phyloP scores from a whole-genome alignment of 495 filamentous ascomycete species.

The Penicillium soppii region DNA sequence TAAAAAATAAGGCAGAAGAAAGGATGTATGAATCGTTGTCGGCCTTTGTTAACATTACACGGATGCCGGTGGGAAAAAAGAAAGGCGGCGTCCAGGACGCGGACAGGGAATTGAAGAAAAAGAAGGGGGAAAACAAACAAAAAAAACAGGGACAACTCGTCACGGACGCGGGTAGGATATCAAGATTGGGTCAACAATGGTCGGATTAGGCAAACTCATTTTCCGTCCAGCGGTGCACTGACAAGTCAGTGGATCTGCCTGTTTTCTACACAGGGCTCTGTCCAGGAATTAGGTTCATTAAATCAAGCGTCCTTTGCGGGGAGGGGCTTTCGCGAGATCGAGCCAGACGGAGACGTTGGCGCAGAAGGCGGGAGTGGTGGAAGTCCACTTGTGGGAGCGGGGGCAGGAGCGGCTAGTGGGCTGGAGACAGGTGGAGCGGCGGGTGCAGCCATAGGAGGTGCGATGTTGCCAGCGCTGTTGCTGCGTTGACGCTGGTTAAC shows the following conservation, averaged over 20 bases:
- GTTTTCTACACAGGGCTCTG: not conserved
- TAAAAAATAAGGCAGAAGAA: not conserved
- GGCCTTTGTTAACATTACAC: constrained; percentile 1
- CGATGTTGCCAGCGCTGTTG: constrained; percentile 50
- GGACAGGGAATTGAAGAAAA: not conserved
- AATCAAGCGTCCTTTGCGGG: constrained; percentile 11
- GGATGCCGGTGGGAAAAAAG: constrained; percentile 7
- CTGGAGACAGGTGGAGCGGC: constrained; percentile 58
- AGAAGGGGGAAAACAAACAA: not conserved
- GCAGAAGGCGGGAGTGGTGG: constrained; percentile 27
- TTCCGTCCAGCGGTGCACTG: constrained; percentile 26
- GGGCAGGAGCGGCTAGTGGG: constrained; percentile 44
- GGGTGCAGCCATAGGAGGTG: constrained; percentile 38
- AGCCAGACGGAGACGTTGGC: constrained; percentile 15
- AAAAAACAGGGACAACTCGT: constrained; percentile 20
- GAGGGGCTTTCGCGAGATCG: constrained; percentile 35
- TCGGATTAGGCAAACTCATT: constrained; percentile 17
- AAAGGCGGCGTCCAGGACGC: not conserved
- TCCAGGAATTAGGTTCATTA: not conserved
- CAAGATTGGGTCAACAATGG: constrained; percentile 4
- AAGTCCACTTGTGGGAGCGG: constrained; percentile 32
- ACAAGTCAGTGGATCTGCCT: constrained; percentile 10
- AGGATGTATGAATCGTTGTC: not conserved
- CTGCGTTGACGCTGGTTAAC: constrained; percentile 44
- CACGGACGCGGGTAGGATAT: constrained; percentile 19